A percentile compares a stretch with the other conserved stretches of the same genome.
phyloP scores from a whole-genome alignment of 148 eudicot genomes.

The Vaccinium corymbosum region DNA sequence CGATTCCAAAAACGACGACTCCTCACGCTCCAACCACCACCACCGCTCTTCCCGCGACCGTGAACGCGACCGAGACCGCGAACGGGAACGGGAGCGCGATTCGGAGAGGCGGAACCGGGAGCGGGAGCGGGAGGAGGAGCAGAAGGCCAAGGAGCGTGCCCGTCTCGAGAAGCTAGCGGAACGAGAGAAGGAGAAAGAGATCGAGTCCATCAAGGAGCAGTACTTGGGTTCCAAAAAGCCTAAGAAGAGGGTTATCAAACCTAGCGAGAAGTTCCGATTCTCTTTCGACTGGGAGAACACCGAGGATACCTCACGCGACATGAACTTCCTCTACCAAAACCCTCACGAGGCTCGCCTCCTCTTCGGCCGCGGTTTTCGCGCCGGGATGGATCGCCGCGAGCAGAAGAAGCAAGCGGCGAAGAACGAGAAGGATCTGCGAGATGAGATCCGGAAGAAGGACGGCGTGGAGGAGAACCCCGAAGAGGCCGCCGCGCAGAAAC shows the following conservation, averaged over 20 bases:
- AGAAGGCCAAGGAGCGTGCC: slow-evolving; percentile 52
- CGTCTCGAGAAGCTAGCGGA: slow-evolving; percentile 67
- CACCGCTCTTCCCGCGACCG: slow-evolving; percentile 19
- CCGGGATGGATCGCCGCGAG: slow-evolving; percentile 49
- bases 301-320: slow-evolving; percentile 74
- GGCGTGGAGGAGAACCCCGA: slow-evolving; percentile 34
- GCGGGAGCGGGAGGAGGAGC: slow-evolving; percentile 64
- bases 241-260: slow-evolving; percentile 74
- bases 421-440: slow-evolving; percentile 40
- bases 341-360: slow-evolving; percentile 65
- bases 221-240: slow-evolving; percentile 75
- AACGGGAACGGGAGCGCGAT: slow-evolving; percentile 37
- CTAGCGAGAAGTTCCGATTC: slow-evolving; percentile 74
- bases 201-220: slow-evolving; percentile 77
- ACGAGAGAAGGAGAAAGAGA: slow-evolving; percentile 66
- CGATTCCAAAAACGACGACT: slow-evolving; percentile 5
- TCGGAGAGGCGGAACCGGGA: slow-evolving; percentile 56
- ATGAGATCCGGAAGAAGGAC: slow-evolving; percentile 43
- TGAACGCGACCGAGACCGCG: not conserved
- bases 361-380: slow-evolving; percentile 47
- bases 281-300: slow-evolving; percentile 71
- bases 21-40: slow-evolving; percentile 18
- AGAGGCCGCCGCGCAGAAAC: slow-evolving; percentile 48
- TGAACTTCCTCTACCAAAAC: slow-evolving; percentile 63
- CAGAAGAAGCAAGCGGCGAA: slow-evolving; percentile 47